Base-by-base conservation (phyloP, 768 basidiomycete species). In the Mycena metata region DNA sequence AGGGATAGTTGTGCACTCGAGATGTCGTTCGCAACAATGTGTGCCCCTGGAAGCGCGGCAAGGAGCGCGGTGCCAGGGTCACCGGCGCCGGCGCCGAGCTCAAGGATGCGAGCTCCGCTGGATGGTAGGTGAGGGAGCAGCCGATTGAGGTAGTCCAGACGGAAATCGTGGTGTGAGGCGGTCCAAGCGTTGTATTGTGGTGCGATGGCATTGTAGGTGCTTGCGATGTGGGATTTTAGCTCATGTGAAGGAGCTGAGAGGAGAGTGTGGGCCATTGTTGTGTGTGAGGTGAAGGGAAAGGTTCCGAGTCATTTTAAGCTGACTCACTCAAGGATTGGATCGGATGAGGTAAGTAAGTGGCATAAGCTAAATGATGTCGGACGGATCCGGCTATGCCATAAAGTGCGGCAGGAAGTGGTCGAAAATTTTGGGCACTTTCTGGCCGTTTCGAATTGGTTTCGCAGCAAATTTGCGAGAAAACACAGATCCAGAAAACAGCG, bases 101-200 rank as follows among this genome's bases (percentile, higher is more conserved):
- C 61, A 17, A 63, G 61, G 51, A 63, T 46, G 61, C 51, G 42
- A 54, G 51, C 41, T 2, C 51, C 42, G 61, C 30, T 63, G 43
- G 61, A 54, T 0, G 61, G 51, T 23, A 63, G 41, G 26, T 36
- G 61, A 5, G 61, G 61, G 61, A 63, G 51, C 19, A 63, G 61
- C 41, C 41, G 61, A 36, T 54, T 63, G 19, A 63, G 61, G 50
- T 63, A 55, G 30, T 63, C 24, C 61, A 63, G 51, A 54, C 61
- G 61, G n/a, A 46, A 30, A 1, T 23, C 42, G 30, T 63, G 51
- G 61, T 63, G 61, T 23, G 42, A 55, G 51, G 43, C 52, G 41
- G 61, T 63, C 61, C 61, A 63, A n/a, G 61, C 42, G 23, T 63
- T 63, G 52, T 63, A 63, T 24, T 55, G 51, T n/a, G 61, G 21